Percentiles rank a stretch among this genome's conserved stretches.
Conservation (phyloP, 1,139 yeast species). For the Yamadazyma conglobata region DNA sequence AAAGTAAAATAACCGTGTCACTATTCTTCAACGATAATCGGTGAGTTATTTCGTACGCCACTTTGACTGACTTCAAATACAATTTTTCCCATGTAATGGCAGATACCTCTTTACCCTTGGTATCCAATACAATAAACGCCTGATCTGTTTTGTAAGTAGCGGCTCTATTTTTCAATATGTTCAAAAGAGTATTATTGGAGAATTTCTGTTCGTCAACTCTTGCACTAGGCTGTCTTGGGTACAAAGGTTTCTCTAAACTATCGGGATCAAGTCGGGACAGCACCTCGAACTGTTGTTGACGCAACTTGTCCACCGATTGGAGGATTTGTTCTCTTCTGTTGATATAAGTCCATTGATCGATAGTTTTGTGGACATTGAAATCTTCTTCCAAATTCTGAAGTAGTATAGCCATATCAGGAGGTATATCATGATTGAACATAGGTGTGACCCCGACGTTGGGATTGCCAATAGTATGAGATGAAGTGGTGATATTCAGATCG, state of each 20-base stretch:
- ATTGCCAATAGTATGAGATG: constrained; percentile 15
- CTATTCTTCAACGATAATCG: constrained; percentile 67
- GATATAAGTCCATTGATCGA: constrained; percentile 50
- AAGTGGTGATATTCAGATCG: constrained; percentile 20
- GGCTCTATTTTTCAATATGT: constrained; percentile 72
- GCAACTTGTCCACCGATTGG: constrained; percentile 35
- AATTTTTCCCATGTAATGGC: constrained; percentile 89
- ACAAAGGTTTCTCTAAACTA: constrained; percentile 50
- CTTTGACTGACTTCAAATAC: constrained; percentile 76
- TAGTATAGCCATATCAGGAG: constrained; percentile 45
- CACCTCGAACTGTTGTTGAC: constrained; percentile 29
- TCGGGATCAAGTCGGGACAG: constrained; percentile 34
- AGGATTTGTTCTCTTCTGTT: constrained; percentile 46
- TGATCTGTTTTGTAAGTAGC: constrained; percentile 58
- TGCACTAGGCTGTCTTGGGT: constrained; percentile 44
- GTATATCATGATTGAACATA: constrained; percentile 32
- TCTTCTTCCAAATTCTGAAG: constrained; percentile 45
- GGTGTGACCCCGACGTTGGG: constrained; percentile 10
- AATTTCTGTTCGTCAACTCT: constrained; percentile 8
- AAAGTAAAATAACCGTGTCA: constrained; percentile 80
- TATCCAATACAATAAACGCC: constrained; percentile 71
- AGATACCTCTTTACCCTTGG: constrained; percentile 75
- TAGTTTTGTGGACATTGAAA: constrained; percentile 37
- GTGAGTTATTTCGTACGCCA: constrained; percentile 83
- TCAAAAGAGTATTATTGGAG: constrained; percentile 57